Conservation (phyloP, 208 protist genomes). For the Leishmania arabica region DNA sequence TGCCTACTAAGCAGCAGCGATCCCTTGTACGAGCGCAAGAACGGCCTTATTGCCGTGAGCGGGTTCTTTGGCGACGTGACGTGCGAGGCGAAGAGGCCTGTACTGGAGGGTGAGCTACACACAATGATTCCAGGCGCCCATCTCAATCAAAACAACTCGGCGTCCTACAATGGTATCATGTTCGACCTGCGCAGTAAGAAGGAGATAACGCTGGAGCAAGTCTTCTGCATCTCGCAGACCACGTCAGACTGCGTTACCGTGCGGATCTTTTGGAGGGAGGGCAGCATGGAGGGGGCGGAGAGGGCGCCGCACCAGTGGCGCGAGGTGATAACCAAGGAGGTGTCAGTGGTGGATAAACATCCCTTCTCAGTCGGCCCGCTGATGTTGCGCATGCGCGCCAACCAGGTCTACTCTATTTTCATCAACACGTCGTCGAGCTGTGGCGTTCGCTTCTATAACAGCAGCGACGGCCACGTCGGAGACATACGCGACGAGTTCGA, state of each 20-base stretch:
- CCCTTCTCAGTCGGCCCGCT: slow-evolving; percentile 68
- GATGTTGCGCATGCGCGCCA: slow-evolving; percentile 72
- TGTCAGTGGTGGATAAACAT: slow-evolving; percentile 78
- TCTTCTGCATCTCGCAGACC: slow-evolving; percentile 88
- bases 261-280: slow-evolving; percentile 89
- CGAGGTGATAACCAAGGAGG: slow-evolving; percentile 60
- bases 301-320: slow-evolving; percentile 68
- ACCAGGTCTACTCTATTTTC: slow-evolving; percentile 84
- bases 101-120: slow-evolving; percentile 52
- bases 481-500: slow-evolving; percentile 86
- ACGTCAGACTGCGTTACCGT: slow-evolving; percentile 77
- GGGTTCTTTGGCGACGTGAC: slow-evolving; percentile 61
- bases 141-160: slow-evolving; percentile 78
- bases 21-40: slow-evolving; percentile 35
- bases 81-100: slow-evolving; percentile 43
- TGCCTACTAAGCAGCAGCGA: slow-evolving; percentile 33
- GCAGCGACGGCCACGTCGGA: slow-evolving; percentile 75
- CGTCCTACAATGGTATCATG: slow-evolving; percentile 93
- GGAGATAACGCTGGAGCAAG: slow-evolving; percentile 88
- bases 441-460: slow-evolving; percentile 89
- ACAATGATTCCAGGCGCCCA: slow-evolving; percentile 72
- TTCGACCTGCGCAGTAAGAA: slow-evolving; percentile 84
- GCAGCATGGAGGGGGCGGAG: slow-evolving; percentile 81
- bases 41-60: slow-evolving; percentile 46
- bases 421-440: slow-evolving; percentile 89